A percentile compares a stretch with the other conserved stretches of the same genome.
phyloP scores from a whole-genome alignment of 2,329 filamentous ascomycete genomes.

The Curvularia spicifera region DNA sequence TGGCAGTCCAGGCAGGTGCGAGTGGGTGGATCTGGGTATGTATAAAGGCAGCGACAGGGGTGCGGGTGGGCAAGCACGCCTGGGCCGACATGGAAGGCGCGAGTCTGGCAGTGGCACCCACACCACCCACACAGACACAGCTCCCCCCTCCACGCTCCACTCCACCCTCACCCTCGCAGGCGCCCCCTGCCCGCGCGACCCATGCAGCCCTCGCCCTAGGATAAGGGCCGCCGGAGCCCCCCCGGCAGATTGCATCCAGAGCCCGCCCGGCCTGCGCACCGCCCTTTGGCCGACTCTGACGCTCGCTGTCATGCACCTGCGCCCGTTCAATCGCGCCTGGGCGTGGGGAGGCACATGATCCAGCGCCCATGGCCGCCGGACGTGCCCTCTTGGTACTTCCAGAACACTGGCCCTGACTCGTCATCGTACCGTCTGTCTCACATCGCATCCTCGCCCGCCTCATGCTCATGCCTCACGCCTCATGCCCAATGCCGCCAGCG shows the following conservation, averaged over 20 bases:
- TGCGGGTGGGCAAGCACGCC: constrained; percentile 21
- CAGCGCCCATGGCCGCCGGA: constrained; percentile 17
- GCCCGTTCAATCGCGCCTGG: constrained; percentile 30
- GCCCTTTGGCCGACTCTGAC: constrained; percentile 13
- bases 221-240: constrained; percentile 26
- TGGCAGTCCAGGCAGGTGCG: constrained; percentile 9
- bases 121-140: constrained; percentile 11
- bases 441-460: background rate
- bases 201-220: constrained; percentile 18
- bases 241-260: constrained; percentile 32
- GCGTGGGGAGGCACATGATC: constrained; percentile 47
- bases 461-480: background rate
- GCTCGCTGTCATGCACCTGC: background rate
- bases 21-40: constrained; percentile 29
- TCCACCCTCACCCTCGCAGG: background rate
- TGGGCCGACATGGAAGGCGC: constrained; percentile 30
- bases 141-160: no score
- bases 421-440: constrained; percentile 20
- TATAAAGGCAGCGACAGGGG: constrained; percentile 23
- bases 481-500: background rate
- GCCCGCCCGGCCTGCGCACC: constrained; percentile 23
- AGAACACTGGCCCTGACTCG: constrained; percentile 45
- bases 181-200: background rate
- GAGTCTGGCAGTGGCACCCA: constrained; percentile 17
- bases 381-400: constrained; percentile 38